Conservation (phyloP, 257 asterid species). For the Nicotiana noctiflora region DNA sequence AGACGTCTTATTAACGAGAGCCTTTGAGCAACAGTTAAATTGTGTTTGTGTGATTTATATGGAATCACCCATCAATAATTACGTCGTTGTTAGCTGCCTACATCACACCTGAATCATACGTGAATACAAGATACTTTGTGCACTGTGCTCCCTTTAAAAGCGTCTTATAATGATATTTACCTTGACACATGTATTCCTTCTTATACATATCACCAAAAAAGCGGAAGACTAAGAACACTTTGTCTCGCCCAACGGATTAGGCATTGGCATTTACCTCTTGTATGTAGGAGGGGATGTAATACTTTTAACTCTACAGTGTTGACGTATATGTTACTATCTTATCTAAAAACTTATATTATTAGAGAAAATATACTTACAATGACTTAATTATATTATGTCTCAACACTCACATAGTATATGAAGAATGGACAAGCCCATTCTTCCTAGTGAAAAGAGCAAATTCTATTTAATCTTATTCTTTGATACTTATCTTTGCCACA, state of each 20-base stretch:
- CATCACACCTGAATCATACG: neutral
- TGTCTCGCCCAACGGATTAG: neutral
- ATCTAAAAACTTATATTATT: neutral
- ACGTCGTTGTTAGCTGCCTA: no score
- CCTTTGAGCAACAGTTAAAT: neutral
- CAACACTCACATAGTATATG: neutral
- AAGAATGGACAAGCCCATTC: neutral
- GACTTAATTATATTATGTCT: no score
- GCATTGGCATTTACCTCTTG: neutral
- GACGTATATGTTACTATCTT: neutral
- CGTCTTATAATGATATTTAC: neutral
- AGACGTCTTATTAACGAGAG: no score
- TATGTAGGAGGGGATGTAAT: neutral
- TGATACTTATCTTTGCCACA: no score
- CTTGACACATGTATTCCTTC: no score
- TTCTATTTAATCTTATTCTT: no score
- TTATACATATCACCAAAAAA: no score
- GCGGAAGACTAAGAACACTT: no score
- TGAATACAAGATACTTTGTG: neutral
- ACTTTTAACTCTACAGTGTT: neutral
- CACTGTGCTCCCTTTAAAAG: neutral
- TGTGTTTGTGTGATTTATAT: no score
- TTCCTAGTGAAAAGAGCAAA: no score
- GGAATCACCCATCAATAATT: no score
- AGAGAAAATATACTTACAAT: neutral